Conservation (phyloP, 1,284 basidiomycete species). For the Ustilago bromivora region DNA sequence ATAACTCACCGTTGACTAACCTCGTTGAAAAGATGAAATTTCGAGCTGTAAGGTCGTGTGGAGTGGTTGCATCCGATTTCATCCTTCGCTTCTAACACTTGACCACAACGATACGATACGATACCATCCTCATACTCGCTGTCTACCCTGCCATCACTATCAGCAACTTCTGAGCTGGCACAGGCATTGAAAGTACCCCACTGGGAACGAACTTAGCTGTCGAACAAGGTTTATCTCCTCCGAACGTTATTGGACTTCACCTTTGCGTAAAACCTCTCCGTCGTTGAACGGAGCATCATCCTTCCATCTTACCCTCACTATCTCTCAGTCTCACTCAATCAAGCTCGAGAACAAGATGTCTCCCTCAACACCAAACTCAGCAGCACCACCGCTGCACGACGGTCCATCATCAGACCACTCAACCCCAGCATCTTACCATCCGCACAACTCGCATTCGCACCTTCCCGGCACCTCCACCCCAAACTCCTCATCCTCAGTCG, state of each 20-base stretch:
- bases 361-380: slow-evolving; percentile 7
- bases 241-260: too few relatives aligned
- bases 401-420: slow-evolving; percentile 8
- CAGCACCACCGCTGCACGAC: neutral
- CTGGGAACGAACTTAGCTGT: too few relatives aligned
- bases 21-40: too few relatives aligned
- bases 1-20: too few relatives aligned
- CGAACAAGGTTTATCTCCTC: too few relatives aligned
- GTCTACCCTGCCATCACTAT: neutral
- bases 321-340: too few relatives aligned
- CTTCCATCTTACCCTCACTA: too few relatives aligned
- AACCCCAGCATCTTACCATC: slow-evolving; percentile 19
- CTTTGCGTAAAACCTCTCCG: too few relatives aligned
- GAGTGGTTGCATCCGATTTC: slow-evolving; percentile 2
- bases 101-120: neutral
- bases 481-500: slow-evolving; percentile 23
- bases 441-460: neutral
- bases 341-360: neutral
- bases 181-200: too few relatives aligned
- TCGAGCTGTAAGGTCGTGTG: slow-evolving; percentile 13
- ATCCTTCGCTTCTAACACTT: neutral
- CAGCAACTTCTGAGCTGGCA: too few relatives aligned
- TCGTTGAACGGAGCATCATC: too few relatives aligned
- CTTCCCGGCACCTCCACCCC: slow-evolving; percentile 22
- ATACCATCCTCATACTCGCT: neutral